Percentiles rank a stretch among this genome's conserved stretches.
These are phyloP conservation scores for Elaeis guineensis DNA, from an alignment of 176 grass and related monocot genomes.

Conservation along the genomic window DNA sequence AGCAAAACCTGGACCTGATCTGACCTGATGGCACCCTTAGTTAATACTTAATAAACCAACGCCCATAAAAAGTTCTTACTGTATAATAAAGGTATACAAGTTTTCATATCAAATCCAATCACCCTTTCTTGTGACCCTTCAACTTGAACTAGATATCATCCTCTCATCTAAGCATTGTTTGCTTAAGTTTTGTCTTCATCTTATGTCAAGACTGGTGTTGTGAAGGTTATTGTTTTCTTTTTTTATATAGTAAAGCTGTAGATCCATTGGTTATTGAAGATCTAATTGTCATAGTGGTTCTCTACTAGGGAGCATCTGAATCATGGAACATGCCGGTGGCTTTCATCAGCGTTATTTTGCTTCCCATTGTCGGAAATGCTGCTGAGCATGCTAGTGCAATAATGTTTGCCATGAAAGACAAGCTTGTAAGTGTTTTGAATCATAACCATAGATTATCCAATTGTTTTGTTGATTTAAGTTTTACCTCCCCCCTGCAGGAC, in stretches of 20 bases:
- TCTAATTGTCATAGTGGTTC: conserved; percentile 24
- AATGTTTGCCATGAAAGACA: conserved; percentile 99
- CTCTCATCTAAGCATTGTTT: no score
- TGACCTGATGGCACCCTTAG: no score
- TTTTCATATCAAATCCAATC: neutral
- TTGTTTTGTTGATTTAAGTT: conserved; percentile 13
- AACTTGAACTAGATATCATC: no score
- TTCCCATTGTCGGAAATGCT: conserved; percentile 96
- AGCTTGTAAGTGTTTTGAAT: conserved; percentile 49
- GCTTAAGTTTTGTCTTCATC: no score
- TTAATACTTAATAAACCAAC: no score
- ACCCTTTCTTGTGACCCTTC: no score
- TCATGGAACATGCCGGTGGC: conserved; percentile 83
- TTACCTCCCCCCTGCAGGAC: conserved; percentile 37
- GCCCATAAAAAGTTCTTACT: neutral
- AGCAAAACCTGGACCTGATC: no score
- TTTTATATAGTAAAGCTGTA: no score
- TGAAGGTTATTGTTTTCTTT: no score
- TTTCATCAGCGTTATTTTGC: conserved; percentile 98
- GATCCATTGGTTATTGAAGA: neutral
- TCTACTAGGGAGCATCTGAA: conserved; percentile 80
- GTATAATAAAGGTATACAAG: neutral
- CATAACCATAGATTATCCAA: neutral
- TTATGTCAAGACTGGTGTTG: no score
- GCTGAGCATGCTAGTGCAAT: conserved; percentile 98